Conservation (phyloP, 371 early-diverging fungal genomes). For the Phascolomyces articulosus region DNA sequence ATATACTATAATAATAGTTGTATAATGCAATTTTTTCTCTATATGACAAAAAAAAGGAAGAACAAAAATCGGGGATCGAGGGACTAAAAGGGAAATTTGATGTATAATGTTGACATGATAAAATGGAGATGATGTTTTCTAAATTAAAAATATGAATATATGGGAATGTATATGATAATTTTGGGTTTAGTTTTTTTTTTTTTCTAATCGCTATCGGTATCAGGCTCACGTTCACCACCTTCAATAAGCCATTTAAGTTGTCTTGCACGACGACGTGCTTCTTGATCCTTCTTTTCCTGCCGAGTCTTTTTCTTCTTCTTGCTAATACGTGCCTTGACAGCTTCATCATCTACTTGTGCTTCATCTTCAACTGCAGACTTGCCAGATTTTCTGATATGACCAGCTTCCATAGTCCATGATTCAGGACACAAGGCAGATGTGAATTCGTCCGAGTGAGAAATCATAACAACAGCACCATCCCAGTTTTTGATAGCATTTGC, state of each 20-base stretch:
- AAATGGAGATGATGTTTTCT: too few relatives aligned
- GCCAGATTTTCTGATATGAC: conserved; percentile 54
- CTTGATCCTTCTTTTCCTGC: conserved; percentile 72
- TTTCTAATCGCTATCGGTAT: conserved; percentile 69
- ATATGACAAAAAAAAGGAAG: not conserved
- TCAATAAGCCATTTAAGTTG: conserved; percentile 76
- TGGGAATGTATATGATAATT: too few relatives aligned
- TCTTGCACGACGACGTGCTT: conserved; percentile 69
- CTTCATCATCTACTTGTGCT: conserved; percentile 63
- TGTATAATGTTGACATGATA: too few relatives aligned
- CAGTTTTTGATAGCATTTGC: conserved; percentile 80
- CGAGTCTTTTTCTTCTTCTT: conserved; percentile 87
- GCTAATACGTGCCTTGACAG: conserved; percentile 62
- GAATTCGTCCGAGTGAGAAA: conserved; percentile 87
- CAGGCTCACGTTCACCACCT: conserved; percentile 69
- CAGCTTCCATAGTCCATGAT: conserved; percentile 75
- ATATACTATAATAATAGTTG: not conserved
- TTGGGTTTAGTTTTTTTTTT: not conserved
- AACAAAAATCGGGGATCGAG: not conserved
- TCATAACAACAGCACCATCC: conserved; percentile 88
- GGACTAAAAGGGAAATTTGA: too few relatives aligned
- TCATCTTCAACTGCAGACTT: conserved; percentile 65
- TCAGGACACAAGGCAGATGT: conserved; percentile 81
- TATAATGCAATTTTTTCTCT: not conserved
- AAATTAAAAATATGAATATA: too few relatives aligned